phyloP scores from a whole-genome alignment of 768 basidiomycete species.

The Leccinum obscurum region DNA sequence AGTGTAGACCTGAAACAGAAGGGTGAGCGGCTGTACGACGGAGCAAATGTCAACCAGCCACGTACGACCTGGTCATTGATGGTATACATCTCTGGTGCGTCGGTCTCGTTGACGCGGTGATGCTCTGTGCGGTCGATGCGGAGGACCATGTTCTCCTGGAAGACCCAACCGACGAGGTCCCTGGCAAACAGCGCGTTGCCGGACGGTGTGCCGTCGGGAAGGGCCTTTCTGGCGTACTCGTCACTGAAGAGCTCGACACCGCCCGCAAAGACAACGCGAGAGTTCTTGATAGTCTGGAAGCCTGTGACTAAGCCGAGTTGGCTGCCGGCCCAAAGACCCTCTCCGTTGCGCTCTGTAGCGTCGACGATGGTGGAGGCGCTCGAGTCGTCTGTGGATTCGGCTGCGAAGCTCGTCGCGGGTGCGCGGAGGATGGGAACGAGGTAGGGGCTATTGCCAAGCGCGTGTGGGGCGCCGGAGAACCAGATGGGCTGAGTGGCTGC shows the following conservation, averaged over 20 bases:
- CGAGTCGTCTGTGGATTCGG: constrained; percentile 59
- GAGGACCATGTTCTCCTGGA: constrained; percentile 82
- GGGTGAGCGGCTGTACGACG: background rate
- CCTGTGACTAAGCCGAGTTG: constrained; percentile 78
- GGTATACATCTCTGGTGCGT: constrained; percentile 72
- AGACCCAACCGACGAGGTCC: constrained; percentile 85
- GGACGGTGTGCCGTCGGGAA: constrained; percentile 58
- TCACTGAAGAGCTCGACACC: constrained; percentile 81
- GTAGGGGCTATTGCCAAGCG: constrained; percentile 71
- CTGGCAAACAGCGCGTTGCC: constrained; percentile 75
- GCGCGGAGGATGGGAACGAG: constrained; percentile 82
- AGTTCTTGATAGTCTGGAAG: constrained; percentile 81
- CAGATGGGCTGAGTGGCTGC: constrained; percentile 59
- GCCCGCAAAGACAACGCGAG: constrained; percentile 79
- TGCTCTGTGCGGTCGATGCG: constrained; percentile 77
- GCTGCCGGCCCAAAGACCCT: constrained; percentile 82
- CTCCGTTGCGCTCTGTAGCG: constrained; percentile 70
- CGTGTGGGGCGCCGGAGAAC: constrained; percentile 72
- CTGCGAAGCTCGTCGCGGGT: constrained; percentile 71
- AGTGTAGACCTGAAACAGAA: constrained; percentile 59
- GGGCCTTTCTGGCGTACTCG: constrained; percentile 62
- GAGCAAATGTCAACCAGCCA: background rate
- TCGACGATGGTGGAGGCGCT: constrained; percentile 66
- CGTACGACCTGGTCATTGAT: constrained; percentile 83
- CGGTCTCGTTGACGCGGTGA: constrained; percentile 63